Evolutionary conservation across 257 asterid genomes (phyloP).

Genomic region (Solanum okadae): DNA sequence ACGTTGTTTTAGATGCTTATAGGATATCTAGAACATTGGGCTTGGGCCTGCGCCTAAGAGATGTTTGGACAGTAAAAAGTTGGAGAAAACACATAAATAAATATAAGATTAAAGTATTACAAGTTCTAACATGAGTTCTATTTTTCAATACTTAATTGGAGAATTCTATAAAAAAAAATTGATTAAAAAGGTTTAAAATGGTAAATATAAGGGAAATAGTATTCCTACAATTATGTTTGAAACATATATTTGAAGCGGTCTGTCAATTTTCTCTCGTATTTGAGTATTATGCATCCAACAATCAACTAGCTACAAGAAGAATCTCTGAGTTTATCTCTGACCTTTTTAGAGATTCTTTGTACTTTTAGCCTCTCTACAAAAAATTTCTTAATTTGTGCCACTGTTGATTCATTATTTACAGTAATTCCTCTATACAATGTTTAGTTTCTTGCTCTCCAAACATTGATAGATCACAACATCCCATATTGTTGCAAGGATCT

Average conservation of each 20-base stretch:
- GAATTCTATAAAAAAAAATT: no score
- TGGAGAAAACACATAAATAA: neutral
- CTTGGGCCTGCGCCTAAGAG: neutral
- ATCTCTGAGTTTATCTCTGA: neutral
- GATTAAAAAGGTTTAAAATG: neutral
- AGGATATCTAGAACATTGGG: neutral
- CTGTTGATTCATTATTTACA: neutral
- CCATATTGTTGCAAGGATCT: neutral
- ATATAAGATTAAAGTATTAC: neutral
- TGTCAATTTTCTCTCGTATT: neutral
- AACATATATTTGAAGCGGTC: neutral
- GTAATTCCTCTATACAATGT: neutral
- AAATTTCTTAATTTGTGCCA: neutral
- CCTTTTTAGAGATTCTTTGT: neutral
- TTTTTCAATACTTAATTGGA: neutral
- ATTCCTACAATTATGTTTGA: neutral
- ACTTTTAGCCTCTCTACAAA: neutral
- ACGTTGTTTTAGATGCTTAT: neutral
- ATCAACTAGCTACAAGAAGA: neutral
- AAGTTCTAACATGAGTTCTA: neutral
- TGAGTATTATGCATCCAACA: neutral
- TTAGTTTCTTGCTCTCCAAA: neutral
- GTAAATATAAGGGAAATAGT: neutral
- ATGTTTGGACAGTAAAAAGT: neutral
- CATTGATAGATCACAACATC: neutral